Evolutionary conservation across 2,329 filamentous ascomycete genomes (phyloP), one percentile per base, ranked within the genome.

Genomic region (Fusarium anguioides): DNA sequence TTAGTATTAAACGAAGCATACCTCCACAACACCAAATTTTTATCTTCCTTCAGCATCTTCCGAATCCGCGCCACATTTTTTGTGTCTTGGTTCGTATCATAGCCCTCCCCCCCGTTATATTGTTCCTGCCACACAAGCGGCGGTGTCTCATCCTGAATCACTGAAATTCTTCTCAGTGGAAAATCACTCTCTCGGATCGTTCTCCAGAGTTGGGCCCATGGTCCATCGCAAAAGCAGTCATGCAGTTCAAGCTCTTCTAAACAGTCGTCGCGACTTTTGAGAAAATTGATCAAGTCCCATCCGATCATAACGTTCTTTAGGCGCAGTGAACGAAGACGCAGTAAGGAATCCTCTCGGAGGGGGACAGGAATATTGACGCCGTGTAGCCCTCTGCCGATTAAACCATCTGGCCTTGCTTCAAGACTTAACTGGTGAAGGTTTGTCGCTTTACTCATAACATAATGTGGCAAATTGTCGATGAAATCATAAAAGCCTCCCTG

Each of bases 21-120:
- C 27, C 52, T 58, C 57, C 57, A 60, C 1, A 60, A 3, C 5
- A 60, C 26, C 8, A 42, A 2, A 12, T n/a, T 20, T 6, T 20
- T 6, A 4, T 60, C 51, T 2, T 60, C 10, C 2, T 18, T 11
- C 0, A 60, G 20, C 17, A 6, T n/a, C 12, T 35, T 49, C 12
- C 52, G 20, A 17, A 57, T 23, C 20, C 14, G 33, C 1, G 17
- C 17, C 3, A 5, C 40, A 4, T 8, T 9, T 0, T n/a, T 6
- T 8, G 37, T 21, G 2, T 58, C 29, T 9, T 41, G 31, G 5
- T 2, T 12, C 2, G 8, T 20, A 5, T 23, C n/a, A 6, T 7
- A 21, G 1, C 6, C 14, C 15, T 29, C 27, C 9, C 24, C 48
- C 20, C 23, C 11, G 0, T 35, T 11, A 9, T 26, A 3, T 3